phyloP scores from a whole-genome alignment of 345 rosid species.

The Dipteronia dyeriana region DNA sequence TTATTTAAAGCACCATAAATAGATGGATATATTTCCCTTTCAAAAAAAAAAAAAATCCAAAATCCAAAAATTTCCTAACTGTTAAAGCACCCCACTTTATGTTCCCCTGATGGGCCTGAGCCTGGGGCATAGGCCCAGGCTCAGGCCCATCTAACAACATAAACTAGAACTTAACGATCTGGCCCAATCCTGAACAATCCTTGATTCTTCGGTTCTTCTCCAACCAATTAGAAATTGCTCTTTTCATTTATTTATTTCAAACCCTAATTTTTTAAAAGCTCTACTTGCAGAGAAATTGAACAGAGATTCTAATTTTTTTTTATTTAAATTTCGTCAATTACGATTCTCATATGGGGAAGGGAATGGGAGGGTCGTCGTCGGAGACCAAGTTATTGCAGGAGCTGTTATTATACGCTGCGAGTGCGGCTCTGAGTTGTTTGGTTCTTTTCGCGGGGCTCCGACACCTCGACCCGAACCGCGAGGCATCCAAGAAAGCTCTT shows the following conservation, averaged over 20 bases:
- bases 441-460: conserved; percentile 85
- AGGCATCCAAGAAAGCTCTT: conserved; percentile 85
- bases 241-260: background rate
- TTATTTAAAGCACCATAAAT: no score
- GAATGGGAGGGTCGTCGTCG: conserved; percentile 61
- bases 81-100: no score
- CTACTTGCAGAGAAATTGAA: background rate
- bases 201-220: no score
- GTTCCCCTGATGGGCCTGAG: no score
- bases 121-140: no score
- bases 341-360: background rate
- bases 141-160: no score
- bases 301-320: background rate
- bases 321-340: background rate
- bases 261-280: background rate
- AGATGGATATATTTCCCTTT: no score
- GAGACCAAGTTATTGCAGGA: conserved; percentile 84
- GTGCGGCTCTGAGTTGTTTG: conserved; percentile 91
- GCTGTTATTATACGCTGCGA: conserved; percentile 84
- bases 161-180: no score
- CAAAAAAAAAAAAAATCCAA: no score
- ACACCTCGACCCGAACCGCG: conserved; percentile 91
- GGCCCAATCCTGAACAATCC: no score
- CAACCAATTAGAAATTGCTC: background rate
- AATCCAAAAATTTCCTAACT: no score